These are phyloP conservation scores for Arachis hypogaea DNA, from an alignment of 306 rosid species.

Conservation along the genomic window DNA sequence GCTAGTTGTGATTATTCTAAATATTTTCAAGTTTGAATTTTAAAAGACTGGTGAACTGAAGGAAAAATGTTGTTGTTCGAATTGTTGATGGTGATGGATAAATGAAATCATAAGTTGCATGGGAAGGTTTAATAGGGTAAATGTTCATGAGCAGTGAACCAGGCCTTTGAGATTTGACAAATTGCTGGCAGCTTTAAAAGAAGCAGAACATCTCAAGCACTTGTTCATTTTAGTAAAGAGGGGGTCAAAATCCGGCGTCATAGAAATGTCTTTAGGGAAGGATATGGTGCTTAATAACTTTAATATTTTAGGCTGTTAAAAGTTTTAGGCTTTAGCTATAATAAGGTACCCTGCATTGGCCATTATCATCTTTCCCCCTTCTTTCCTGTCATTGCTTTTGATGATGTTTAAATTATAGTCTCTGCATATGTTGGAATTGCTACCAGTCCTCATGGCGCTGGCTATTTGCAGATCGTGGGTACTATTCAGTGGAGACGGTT, in stretches of 20 bases:
- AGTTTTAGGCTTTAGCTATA: neutral
- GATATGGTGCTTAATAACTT: constrained; percentile 9
- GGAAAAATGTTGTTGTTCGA: constrained; percentile 1
- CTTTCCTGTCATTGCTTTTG: neutral
- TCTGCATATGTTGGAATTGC: constrained; percentile 18
- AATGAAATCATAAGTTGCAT: constrained; percentile 22
- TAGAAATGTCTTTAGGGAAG: constrained; percentile 2
- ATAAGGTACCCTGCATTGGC: constrained; percentile 13
- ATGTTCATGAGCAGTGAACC: constrained; percentile 7
- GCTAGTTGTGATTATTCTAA: neutral
- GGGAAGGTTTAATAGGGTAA: constrained; percentile 11
- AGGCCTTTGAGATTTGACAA: constrained; percentile 23
- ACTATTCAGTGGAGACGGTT: constrained; percentile 95
- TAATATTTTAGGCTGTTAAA: neutral
- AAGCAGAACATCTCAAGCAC: neutral
- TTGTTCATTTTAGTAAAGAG: constrained; percentile 29
- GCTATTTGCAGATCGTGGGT: constrained; percentile 65
- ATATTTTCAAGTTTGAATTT: neutral
- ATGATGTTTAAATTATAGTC: constrained; percentile 23
- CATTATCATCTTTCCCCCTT: neutral
- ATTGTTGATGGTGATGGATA: constrained; percentile 19
- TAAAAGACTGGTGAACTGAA: neutral
- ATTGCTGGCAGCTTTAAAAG: constrained; percentile 7
- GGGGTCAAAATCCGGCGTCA: constrained; percentile 1
- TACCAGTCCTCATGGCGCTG: constrained; percentile 40